Evolutionary conservation across 1,139 yeast genomes (phyloP).

Genomic region (Taphrina flavorubra): DNA sequence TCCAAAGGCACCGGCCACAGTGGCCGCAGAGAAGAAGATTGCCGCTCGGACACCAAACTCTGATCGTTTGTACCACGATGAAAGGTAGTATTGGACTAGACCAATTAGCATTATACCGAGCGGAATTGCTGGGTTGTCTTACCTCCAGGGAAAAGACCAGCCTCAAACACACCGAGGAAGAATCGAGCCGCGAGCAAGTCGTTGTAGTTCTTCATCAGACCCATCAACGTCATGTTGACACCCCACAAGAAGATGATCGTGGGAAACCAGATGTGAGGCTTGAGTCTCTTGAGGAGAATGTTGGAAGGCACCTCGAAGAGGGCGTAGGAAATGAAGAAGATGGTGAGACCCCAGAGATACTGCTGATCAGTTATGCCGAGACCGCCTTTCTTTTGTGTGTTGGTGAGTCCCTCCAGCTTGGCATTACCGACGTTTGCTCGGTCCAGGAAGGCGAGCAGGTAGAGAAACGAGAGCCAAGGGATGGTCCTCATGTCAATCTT

Average conservation of each 20-base stretch:
- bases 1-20: conserved; percentile 74
- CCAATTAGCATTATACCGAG: background rate
- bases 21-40: conserved; percentile 92
- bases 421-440: conserved; percentile 69
- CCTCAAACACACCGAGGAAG: conserved; percentile 78
- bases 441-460: conserved; percentile 65
- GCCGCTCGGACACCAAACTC: conserved; percentile 81
- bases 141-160: conserved; percentile 91
- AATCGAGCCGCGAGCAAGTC: conserved; percentile 69
- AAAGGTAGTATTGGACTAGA: conserved; percentile 72
- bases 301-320: conserved; percentile 71
- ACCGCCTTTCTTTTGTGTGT: conserved; percentile 50
- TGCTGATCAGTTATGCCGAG: conserved; percentile 60
- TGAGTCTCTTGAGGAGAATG: conserved; percentile 63
- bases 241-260: conserved; percentile 47
- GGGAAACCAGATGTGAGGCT: conserved; percentile 57
- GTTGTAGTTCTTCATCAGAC: conserved; percentile 65
- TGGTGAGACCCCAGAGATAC: conserved; percentile 63
- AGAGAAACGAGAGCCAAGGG: conserved; percentile 63
- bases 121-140: background rate
- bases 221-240: conserved; percentile 61
- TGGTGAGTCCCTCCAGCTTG: conserved; percentile 60
- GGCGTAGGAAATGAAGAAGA: conserved; percentile 77
- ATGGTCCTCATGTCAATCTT: conserved; percentile 60
- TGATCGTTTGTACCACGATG: conserved; percentile 84